Evolutionary conservation across 768 basidiomycete species (phyloP).

Genomic region (Xanthoconium purpureum): DNA sequence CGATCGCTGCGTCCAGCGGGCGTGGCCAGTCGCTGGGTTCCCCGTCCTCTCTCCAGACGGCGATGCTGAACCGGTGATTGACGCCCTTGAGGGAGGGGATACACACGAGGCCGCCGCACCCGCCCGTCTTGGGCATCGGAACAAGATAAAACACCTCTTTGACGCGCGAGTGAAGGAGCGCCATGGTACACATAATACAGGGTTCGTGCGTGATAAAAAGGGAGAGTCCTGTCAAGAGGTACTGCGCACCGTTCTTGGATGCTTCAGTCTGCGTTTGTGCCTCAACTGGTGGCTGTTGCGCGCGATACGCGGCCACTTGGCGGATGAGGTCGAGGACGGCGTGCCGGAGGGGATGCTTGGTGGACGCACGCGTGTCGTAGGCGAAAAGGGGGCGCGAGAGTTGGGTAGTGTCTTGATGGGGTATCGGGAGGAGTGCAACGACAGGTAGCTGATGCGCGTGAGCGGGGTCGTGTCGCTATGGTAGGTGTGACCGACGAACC

Average conservation of each 20-base stretch:
- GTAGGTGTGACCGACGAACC: constrained; percentile 36
- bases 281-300: constrained; percentile 10
- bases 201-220: constrained; percentile 95
- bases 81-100: constrained; percentile 80
- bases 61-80: constrained; percentile 84
- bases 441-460: constrained; percentile 59
- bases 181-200: constrained; percentile 98
- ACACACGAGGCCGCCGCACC: constrained; percentile 74
- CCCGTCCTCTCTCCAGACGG: constrained; percentile 50
- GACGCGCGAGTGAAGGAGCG: constrained; percentile 90
- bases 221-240: constrained; percentile 80
- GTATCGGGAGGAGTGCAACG: constrained; percentile 63
- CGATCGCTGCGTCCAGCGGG: constrained; percentile 24
- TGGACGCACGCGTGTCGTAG: constrained; percentile 67
- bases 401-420: constrained; percentile 38
- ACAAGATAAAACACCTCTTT: constrained; percentile 76
- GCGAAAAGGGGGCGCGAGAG: constrained; percentile 45
- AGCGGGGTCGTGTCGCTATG: not conserved
- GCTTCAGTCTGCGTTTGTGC: constrained; percentile 10
- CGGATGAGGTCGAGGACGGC: constrained; percentile 76
- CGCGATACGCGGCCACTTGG: constrained; percentile 56
- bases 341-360: constrained; percentile 79
- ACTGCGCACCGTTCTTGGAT: constrained; percentile 65
- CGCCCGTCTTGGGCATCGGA: constrained; percentile 77
- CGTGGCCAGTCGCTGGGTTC: not conserved